A percentile compares a stretch with the other conserved stretches of the same genome.
phyloP scores from a whole-genome alignment of 1,139 yeast species.

The Kazachstania sp. region DNA sequence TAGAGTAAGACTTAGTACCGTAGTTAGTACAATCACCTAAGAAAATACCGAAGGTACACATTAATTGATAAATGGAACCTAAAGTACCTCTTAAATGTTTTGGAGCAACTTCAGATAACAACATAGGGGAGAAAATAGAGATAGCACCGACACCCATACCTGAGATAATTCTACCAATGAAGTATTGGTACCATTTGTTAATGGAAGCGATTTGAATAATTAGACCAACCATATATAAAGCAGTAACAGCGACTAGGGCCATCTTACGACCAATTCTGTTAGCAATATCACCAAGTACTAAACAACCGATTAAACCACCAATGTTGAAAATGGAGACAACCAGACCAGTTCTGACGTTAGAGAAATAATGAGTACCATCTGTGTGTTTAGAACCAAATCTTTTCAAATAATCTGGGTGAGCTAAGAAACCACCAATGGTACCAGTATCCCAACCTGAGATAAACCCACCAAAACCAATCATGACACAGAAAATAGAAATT shows the following conservation, averaged over 20 bases:
- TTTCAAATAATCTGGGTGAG: constrained; percentile 7
- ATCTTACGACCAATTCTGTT: constrained; percentile 8
- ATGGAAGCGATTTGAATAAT: constrained; percentile 11
- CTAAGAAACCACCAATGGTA: constrained; percentile 10
- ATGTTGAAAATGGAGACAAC: constrained; percentile 10
- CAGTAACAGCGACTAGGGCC: constrained; percentile 6
- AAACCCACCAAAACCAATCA: constrained; percentile 4
- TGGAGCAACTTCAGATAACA: constrained; percentile 58
- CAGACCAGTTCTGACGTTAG: constrained; percentile 10
- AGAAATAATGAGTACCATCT: constrained; percentile 10
- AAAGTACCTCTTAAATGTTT: constrained; percentile 42
- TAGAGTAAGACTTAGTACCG: constrained; percentile 10
- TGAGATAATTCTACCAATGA: constrained; percentile 4
- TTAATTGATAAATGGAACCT: constrained; percentile 11
- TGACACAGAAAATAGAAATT: constrained; percentile 1
- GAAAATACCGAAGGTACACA: constrained; percentile 13
- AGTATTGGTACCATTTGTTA: constrained; percentile 8
- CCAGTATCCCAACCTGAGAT: constrained; percentile 12
- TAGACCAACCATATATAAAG: constrained; percentile 12
- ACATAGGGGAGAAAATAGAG: constrained; percentile 52
- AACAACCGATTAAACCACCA: constrained; percentile 9
- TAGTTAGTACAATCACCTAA: constrained; percentile 13
- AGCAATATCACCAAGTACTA: constrained; percentile 5
- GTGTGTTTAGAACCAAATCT: constrained; percentile 7
- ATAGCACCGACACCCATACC: constrained; percentile 50